Conservation (phyloP, 2,329 filamentous ascomycete species). For the Aspergillus novoparasiticus region DNA sequence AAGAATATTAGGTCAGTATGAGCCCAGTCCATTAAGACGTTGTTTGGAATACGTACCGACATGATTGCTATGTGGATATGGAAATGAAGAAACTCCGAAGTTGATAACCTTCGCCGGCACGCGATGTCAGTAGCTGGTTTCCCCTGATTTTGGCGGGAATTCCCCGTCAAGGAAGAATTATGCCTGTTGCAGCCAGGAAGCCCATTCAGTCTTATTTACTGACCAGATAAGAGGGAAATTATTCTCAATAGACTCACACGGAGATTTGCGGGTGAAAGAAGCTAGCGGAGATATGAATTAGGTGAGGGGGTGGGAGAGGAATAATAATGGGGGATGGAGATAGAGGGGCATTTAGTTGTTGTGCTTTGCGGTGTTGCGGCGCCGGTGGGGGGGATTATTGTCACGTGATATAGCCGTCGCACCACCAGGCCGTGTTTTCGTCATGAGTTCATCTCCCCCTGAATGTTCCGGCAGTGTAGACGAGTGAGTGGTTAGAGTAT, state of each 20-base stretch:
- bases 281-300: slow-evolving; percentile 2
- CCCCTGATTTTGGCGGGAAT: slow-evolving; percentile 13
- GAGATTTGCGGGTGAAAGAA: not conserved
- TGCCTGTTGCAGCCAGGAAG: not conserved
- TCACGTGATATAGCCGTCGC: slow-evolving; percentile 26
- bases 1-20: slow-evolving; percentile 14
- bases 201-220: slow-evolving; percentile 1
- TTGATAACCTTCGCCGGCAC: slow-evolving; percentile 30
- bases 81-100: slow-evolving; percentile 22
- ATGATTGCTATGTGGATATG: slow-evolving; percentile 32
- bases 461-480: not conserved
- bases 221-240: slow-evolving; percentile 22
- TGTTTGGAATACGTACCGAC: slow-evolving; percentile 33
- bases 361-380: slow-evolving; percentile 27
- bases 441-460: slow-evolving; percentile 5
- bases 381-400: slow-evolving; percentile 28
- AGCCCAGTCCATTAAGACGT: not conserved
- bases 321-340: slow-evolving; percentile 25
- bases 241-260: slow-evolving; percentile 10
- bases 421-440: slow-evolving; percentile 20
- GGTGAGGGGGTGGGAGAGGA: slow-evolving; percentile 18
- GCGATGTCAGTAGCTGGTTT: slow-evolving; percentile 32
- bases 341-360: slow-evolving; percentile 41
- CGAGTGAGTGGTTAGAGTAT: not conserved
- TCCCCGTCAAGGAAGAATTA: not conserved